Evolutionary conservation across 768 basidiomycete genomes (phyloP).

Genomic region (Hirschioporus abietinus): DNA sequence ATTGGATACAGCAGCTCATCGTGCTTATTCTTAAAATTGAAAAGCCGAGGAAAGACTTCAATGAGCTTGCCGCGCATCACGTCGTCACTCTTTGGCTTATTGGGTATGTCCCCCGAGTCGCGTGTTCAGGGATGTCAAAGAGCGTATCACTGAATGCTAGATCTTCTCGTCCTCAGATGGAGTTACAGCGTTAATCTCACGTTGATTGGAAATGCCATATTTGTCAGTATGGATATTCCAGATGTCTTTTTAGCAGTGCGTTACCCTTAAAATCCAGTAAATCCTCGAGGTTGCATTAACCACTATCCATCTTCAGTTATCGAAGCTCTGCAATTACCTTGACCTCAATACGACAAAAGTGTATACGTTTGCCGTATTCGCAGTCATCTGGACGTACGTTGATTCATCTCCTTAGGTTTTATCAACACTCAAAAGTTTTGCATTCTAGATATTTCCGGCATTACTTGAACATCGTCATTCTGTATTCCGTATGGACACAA

Average conservation of each 20-base stretch:
- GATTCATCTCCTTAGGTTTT: background rate
- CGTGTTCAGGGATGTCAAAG: background rate
- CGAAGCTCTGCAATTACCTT: conserved; percentile 88
- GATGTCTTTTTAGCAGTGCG: conserved; percentile 83
- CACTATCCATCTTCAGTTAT: conserved; percentile 42
- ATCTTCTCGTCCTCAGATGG: conserved; percentile 48
- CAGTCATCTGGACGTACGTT: conserved; percentile 77
- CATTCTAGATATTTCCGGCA: conserved; percentile 82
- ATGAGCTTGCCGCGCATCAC: conserved; percentile 86
- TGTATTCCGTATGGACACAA: conserved; percentile 84
- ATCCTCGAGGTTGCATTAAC: background rate
- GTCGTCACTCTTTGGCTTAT: conserved; percentile 93
- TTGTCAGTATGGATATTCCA: conserved; percentile 95
- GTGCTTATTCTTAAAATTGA: conserved; percentile 82
- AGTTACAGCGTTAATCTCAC: conserved; percentile 80
- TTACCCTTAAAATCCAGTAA: conserved; percentile 9
- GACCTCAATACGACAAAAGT: conserved; percentile 59
- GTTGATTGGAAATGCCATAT: conserved; percentile 85
- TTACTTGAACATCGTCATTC: conserved; percentile 79
- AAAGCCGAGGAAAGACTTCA: conserved; percentile 90
- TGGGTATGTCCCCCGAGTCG: conserved; percentile 57
- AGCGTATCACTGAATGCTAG: background rate
- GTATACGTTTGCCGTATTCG: conserved; percentile 57
- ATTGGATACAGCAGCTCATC: conserved; percentile 93
- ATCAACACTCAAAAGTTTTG: background rate